These are phyloP conservation scores for Sanghuangporus baumii DNA, from an alignment of 1,284 basidiomycete genomes.

Conservation along the genomic window DNA sequence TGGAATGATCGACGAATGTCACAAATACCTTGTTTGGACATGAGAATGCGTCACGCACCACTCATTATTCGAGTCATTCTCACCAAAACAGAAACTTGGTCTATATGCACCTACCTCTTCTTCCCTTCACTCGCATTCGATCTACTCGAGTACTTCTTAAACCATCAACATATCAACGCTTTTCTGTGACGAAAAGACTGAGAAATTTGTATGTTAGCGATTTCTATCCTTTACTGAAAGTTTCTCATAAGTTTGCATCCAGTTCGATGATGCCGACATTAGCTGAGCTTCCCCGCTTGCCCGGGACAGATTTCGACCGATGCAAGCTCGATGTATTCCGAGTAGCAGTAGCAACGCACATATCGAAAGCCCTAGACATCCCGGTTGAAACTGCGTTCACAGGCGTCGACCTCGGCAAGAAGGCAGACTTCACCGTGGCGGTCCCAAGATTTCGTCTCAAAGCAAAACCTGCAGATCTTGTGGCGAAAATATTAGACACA, in stretches of 20 bases:
- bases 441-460: conserved; percentile 86
- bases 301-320: conserved; percentile 66
- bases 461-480: conserved; percentile 78
- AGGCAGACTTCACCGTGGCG: conserved; percentile 92
- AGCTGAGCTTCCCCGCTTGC: conserved; percentile 45
- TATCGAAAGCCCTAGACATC: conserved; percentile 69
- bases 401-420: conserved; percentile 88
- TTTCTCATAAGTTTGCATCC: background rate
- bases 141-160: background rate
- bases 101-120: conserved; percentile 3
- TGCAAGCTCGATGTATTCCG: conserved; percentile 83
- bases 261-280: conserved; percentile 19
- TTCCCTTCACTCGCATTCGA: background rate
- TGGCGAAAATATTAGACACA: conserved; percentile 65
- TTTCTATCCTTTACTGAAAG: background rate
- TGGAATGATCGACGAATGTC: background rate
- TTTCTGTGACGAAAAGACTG: background rate
- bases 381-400: conserved; percentile 72
- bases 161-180: background rate
- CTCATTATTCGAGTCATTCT: background rate
- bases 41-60: background rate
- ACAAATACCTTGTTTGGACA: background rate
- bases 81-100: background rate
- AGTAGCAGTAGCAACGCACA: conserved; percentile 73
- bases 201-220: background rate